Evolutionary conservation across 2,329 filamentous ascomycete genomes (phyloP), one percentile per base, ranked within the genome.

Genomic region (Paramyrothecium roridum): DNA sequence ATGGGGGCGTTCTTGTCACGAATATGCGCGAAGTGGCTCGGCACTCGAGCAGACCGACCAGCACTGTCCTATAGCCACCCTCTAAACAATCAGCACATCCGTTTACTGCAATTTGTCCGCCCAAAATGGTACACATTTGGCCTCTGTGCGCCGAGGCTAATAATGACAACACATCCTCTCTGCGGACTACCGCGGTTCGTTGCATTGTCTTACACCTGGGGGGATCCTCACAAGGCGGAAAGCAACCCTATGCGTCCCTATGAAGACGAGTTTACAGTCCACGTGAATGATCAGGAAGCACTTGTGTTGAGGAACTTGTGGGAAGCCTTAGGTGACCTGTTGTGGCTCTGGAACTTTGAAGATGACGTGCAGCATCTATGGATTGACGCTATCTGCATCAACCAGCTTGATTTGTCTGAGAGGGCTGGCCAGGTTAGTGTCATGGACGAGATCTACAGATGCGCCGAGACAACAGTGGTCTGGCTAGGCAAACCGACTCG

Each of bases 351-450:
- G 50, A 26, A 52, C 17, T 52, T 45, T 19, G 34, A 52, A 16
- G 50, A 52, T 21, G 50, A 52, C 21, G 34, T 45, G 13, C 50
- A 52, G 3, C 50, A 52, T 23, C 11, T 52, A 12, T 60, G 58
- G 58, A 49, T 61, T 40, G 59, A 61, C 22, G 58, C 58, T 46
- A 58, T 59, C 19, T 58, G 58, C 20, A 59, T 58, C 52, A 59
- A 59, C 23, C 57, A 59, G 47, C 10, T 45, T 12, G 57, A 59
- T 3, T 43, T 55, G 2, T 45, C 17, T 11, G 56, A 61, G 45
- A 45, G 57, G 17, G 48, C 53, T 7, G 43, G 53, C 3, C 57
- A 59, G 40, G 56, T 61, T 3, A 50, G 46, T 20, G 58, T 61
- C 30, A 61, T 61, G 59, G 59, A 61, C 21, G 56, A 54, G 12